Conservation (phyloP, 148 eudicot species). For the Pharnaceum exiguum region DNA sequence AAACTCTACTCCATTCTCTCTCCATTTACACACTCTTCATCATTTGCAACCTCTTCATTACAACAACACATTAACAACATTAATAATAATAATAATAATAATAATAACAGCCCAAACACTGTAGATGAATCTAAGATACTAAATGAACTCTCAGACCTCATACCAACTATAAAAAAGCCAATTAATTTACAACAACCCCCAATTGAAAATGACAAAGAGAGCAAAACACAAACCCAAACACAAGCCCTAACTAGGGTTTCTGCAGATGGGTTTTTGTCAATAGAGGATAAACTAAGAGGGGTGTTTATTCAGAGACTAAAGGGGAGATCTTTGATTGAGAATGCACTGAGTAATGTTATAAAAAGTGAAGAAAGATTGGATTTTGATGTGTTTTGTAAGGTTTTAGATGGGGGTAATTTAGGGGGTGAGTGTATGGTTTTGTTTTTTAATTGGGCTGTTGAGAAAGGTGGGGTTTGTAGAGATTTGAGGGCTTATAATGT, state of each 20-base stretch:
- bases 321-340: conserved; percentile 43
- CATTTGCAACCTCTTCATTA: conserved; percentile 2
- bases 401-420: conserved; percentile 57
- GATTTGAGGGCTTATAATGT: conserved; percentile 45
- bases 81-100: not conserved
- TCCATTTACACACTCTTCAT: conserved; percentile 2
- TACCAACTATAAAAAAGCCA: conserved; percentile 34
- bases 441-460: conserved; percentile 74
- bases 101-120: conserved; percentile 6
- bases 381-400: conserved; percentile 51
- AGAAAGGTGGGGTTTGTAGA: conserved; percentile 25
- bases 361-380: conserved; percentile 35
- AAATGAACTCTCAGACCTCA: conserved; percentile 46
- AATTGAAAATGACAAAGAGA: conserved; percentile 1
- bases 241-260: conserved; percentile 18
- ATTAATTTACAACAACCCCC: conserved; percentile 9
- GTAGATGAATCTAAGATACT: conserved; percentile 42
- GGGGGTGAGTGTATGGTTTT: conserved; percentile 62
- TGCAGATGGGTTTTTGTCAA: conserved; percentile 43
- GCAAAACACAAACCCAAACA: no score
- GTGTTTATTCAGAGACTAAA: conserved; percentile 72
- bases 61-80: not conserved
- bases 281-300: conserved; percentile 80
- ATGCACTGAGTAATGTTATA: conserved; percentile 36
- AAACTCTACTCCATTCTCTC: conserved; percentile 8